Evolutionary conservation across 192 early-diverging fungal genomes (phyloP).

Genomic region (Allomyces javanicus): DNA sequence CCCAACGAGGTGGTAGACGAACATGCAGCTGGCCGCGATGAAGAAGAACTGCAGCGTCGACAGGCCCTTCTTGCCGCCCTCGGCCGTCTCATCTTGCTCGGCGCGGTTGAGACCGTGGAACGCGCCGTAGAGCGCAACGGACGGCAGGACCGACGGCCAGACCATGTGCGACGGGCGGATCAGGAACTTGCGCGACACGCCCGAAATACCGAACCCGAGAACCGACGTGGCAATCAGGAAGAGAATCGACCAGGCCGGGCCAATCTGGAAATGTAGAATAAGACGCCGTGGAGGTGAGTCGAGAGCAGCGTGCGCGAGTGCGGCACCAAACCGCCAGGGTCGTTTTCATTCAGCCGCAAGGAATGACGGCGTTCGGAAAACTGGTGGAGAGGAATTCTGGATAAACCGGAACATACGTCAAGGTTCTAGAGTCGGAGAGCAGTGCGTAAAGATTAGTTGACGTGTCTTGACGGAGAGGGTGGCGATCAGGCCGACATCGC

Average conservation of each 20-base stretch:
- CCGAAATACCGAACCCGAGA: conserved; percentile 46
- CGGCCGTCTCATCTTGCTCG: conserved; percentile 1
- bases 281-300: conserved; percentile 21
- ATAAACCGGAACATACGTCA: too few relatives aligned
- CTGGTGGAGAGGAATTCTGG: too few relatives aligned
- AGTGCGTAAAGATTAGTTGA: too few relatives aligned
- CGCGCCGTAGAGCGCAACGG: conserved; percentile 56
- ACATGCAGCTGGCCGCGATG: conserved; percentile 19
- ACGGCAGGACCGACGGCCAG: conserved; percentile 65
- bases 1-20: conserved; percentile 33
- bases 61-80: conserved; percentile 4
- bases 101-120: conserved; percentile 38
- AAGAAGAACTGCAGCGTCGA: conserved; percentile 29
- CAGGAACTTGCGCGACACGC: conserved; percentile 50
- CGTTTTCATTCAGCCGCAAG: too few relatives aligned
- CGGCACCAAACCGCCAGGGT: too few relatives aligned
- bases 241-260: conserved; percentile 6
- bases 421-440: too few relatives aligned
- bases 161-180: conserved; percentile 71
- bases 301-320: too few relatives aligned
- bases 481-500: too few relatives aligned
- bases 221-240: conserved; percentile 54
- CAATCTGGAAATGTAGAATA: conserved; percentile 13
- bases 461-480: too few relatives aligned
- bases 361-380: too few relatives aligned